Evolutionary conservation across 2,329 filamentous ascomycete species (phyloP), one percentile per base, ranked within the genome.

Genomic region (Metarhizium robertsii): DNA sequence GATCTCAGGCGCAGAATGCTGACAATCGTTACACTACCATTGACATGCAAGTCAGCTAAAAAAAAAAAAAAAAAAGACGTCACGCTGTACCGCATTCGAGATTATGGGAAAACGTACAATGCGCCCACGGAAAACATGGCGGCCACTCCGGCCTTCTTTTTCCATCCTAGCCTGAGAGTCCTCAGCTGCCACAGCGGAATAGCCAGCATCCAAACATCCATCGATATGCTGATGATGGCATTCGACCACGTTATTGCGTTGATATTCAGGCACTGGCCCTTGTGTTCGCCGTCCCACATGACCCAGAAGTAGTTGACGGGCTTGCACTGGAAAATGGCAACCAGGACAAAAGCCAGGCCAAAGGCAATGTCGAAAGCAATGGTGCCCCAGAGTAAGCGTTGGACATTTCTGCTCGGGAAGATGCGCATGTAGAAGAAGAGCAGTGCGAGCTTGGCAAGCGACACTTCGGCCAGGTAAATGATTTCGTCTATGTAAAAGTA

Each of bases 71-170:
- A 11, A 40, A 36, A 11, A 40, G 38, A 14, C 14, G 45, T 2
- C 14, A 11, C 43, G 18, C 25, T 6, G n/a, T n/a, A 11, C 10
- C 10, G 36, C 4, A 32, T 7, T 46, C 6, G 13, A n/a, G 8
- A 11, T n/a, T 34, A 45, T 2, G 11, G 32, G 25, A 25, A 3
- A n/a, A 58, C 65, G 59, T 56, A 66, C 65, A 69, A 68, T 8
- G 65, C 61, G 20, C 73, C 73, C 14, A 74, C 65, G 16, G 64
- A 66, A 54, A 75, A 73, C 67, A 75, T 73, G 40, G 71, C 56
- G 5, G 64, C 59, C 5, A 75, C 66, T 6, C 67, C 67, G 2
- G 71, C 51, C 60, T 74, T 75, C 61, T 72, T 71, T 59, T 65
- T 67, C 55, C 62, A 66, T 25, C 65, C 65, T 4, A 64, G 56